These are phyloP conservation scores for Phytophthora lateralis DNA, from an alignment of 352 stramenopile species.

Conservation along the genomic window DNA sequence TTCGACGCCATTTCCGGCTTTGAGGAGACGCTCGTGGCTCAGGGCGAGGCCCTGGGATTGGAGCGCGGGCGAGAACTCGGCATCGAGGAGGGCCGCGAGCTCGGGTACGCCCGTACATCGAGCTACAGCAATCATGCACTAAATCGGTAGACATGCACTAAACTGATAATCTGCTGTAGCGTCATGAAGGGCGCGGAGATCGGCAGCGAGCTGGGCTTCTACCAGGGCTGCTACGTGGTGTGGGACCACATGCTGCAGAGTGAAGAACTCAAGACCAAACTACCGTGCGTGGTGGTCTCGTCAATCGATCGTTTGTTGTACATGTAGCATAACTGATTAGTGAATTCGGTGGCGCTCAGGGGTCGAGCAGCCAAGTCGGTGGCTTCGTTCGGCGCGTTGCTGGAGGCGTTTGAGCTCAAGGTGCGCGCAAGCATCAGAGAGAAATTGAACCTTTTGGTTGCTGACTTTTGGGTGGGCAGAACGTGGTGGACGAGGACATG, in stretches of 20 bases:
- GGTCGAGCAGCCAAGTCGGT: slow-evolving; percentile 66
- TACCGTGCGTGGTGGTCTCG: slow-evolving; percentile 40
- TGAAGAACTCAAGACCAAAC: slow-evolving; percentile 39
- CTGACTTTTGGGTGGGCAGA: slow-evolving; percentile 40
- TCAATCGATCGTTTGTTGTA: neutral
- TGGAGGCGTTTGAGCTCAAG: slow-evolving; percentile 71
- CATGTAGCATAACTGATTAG: slow-evolving; percentile 1
- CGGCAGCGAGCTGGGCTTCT: slow-evolving; percentile 83
- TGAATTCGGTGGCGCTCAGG: slow-evolving; percentile 30
- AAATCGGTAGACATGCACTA: neutral
- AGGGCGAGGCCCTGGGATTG: slow-evolving; percentile 69
- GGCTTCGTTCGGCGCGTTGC: slow-evolving; percentile 51
- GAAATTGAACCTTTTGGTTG: neutral
- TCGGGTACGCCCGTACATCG: slow-evolving; percentile 70
- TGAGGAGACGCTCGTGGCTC: slow-evolving; percentile 71
- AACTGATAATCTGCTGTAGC: slow-evolving; percentile 32
- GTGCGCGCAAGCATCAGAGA: slow-evolving; percentile 29
- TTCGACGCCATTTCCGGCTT: slow-evolving; percentile 78
- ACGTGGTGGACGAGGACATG: slow-evolving; percentile 82
- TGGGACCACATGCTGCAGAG: slow-evolving; percentile 66
- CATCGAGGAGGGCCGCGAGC: slow-evolving; percentile 73
- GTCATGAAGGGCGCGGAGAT: slow-evolving; percentile 83
- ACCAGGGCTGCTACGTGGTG: slow-evolving; percentile 75
- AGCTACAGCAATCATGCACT: neutral
- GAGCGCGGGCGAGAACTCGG: slow-evolving; percentile 60